A percentile compares a stretch with the other conserved stretches of the same genome.
phyloP scores from a whole-genome alignment of 1,139 yeast genomes.

The Ogataea hybrid region DNA sequence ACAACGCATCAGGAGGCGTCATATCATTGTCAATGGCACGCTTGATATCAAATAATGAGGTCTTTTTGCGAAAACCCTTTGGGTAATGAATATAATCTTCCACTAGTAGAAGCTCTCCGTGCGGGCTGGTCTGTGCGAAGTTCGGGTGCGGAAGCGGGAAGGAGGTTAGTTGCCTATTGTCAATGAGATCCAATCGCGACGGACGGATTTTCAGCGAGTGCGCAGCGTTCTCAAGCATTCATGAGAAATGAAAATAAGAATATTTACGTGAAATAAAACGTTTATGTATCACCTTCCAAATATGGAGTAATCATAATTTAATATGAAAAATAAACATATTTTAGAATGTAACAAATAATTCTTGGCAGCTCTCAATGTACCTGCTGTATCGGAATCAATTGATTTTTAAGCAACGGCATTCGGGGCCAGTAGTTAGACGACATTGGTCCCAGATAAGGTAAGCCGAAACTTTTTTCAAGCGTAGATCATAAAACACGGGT shows the following conservation, averaged over 20 bases:
- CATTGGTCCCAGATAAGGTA: no score
- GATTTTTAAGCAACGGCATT: no score
- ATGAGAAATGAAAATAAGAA: neutral
- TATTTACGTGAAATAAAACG: conserved; percentile 1
- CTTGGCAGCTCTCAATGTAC: no score
- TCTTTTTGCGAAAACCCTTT: conserved; percentile 15
- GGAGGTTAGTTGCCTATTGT: conserved; percentile 60
- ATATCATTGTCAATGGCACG: conserved; percentile 17
- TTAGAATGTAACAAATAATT: neutral
- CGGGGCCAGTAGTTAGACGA: no score
- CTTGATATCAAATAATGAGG: conserved; percentile 31
- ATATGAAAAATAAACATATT: neutral
- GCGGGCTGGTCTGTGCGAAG: conserved; percentile 1
- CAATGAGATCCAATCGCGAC: conserved; percentile 62
- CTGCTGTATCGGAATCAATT: no score
- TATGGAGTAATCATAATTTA: conserved; percentile 2
- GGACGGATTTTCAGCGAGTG: conserved; percentile 21
- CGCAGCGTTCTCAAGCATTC: conserved; percentile 5
- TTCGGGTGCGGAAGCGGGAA: conserved; percentile 62
- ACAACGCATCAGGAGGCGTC: conserved; percentile 2
- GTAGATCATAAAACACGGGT: no score
- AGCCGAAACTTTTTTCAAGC: no score
- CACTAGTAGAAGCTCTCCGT: conserved; percentile 15
- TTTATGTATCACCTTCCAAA: neutral
- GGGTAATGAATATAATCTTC: conserved; percentile 24